These are phyloP conservation scores for Spathaspora gorwiae DNA, from an alignment of 805 yeast species.

Conservation along the genomic window DNA sequence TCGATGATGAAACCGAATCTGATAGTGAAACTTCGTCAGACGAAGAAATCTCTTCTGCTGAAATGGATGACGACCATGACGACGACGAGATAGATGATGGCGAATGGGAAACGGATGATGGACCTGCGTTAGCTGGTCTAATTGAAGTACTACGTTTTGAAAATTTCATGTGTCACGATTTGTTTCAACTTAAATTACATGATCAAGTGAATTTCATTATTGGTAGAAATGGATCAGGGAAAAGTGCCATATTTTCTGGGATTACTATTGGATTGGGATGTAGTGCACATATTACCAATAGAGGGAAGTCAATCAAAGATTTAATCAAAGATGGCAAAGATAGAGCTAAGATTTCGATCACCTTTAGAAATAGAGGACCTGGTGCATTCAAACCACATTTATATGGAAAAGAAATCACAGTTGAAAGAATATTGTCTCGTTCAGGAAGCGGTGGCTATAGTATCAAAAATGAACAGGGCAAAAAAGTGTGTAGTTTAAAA, in stretches of 20 bases:
- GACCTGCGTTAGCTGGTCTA: constrained; percentile 55
- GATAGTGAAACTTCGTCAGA: not conserved
- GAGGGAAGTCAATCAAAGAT: constrained; percentile 69
- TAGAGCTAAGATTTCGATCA: constrained; percentile 63
- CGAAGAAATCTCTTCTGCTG: constrained; percentile 10
- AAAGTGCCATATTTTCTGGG: constrained; percentile 83
- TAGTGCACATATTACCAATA: constrained; percentile 77
- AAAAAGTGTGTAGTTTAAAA: constrained; percentile 55
- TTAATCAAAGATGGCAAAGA: constrained; percentile 74
- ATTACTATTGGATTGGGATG: constrained; percentile 86
- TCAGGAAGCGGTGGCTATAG: constrained; percentile 47
- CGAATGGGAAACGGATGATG: constrained; percentile 6
- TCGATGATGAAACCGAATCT: not conserved
- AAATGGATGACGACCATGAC: constrained; percentile 8
- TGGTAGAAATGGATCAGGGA: constrained; percentile 91
- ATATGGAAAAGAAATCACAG: constrained; percentile 64
- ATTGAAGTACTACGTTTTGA: constrained; percentile 58
- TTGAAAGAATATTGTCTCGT: constrained; percentile 62
- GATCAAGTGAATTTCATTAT: constrained; percentile 81
- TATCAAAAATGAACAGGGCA: constrained; percentile 50
- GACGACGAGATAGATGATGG: constrained; percentile 7
- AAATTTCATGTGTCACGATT: constrained; percentile 88
- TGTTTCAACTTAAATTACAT: constrained; percentile 70
- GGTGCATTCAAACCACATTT: constrained; percentile 59
- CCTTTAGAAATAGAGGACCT: constrained; percentile 59